Percentiles rank a stretch among this genome's conserved stretches.
Evolutionary conservation across 345 rosid species (phyloP).

Genomic region (Populus tremula): DNA sequence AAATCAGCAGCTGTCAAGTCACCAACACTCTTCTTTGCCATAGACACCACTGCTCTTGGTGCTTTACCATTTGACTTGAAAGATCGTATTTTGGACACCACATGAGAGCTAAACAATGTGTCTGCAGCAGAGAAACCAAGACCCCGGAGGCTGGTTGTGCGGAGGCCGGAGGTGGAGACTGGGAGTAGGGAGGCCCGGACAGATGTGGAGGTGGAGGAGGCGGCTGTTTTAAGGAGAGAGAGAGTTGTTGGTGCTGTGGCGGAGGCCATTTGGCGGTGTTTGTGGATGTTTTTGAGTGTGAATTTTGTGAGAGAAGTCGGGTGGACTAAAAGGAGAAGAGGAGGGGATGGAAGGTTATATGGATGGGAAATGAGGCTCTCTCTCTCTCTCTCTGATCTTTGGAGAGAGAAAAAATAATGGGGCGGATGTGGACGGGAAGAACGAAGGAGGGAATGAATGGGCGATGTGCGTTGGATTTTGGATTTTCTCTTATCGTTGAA

Average conservation of each 20-base stretch:
- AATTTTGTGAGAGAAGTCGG: not conserved
- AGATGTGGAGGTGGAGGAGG: conserved; percentile 41
- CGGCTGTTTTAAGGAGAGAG: conserved; percentile 55
- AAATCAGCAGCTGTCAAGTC: conserved; percentile 67
- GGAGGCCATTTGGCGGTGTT: conserved; percentile 46
- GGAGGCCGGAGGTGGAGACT: conserved; percentile 30
- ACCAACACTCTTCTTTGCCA: conserved; percentile 95
- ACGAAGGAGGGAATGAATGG: conserved; percentile 31
- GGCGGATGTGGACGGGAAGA: conserved; percentile 43
- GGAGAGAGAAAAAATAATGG: not conserved
- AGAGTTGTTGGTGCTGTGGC: conserved; percentile 61
- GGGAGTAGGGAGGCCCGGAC: conserved; percentile 46
- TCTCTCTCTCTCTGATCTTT: not conserved
- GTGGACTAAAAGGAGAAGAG: not conserved
- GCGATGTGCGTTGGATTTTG: conserved; percentile 17
- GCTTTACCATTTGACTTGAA: conserved; percentile 27
- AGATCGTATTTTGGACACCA: conserved; percentile 43
- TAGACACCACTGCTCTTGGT: conserved; percentile 50
- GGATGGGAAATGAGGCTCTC: conserved; percentile 4
- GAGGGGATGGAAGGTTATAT: conserved; percentile 1
- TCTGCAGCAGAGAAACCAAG: conserved; percentile 63
- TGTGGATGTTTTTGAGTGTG: not conserved
- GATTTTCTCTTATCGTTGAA: conserved; percentile 59
- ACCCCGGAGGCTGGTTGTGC: conserved; percentile 33
- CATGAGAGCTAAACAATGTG: conserved; percentile 46